phyloP scores from a whole-genome alignment of 1,284 basidiomycete species.

The Melampsora americana region DNA sequence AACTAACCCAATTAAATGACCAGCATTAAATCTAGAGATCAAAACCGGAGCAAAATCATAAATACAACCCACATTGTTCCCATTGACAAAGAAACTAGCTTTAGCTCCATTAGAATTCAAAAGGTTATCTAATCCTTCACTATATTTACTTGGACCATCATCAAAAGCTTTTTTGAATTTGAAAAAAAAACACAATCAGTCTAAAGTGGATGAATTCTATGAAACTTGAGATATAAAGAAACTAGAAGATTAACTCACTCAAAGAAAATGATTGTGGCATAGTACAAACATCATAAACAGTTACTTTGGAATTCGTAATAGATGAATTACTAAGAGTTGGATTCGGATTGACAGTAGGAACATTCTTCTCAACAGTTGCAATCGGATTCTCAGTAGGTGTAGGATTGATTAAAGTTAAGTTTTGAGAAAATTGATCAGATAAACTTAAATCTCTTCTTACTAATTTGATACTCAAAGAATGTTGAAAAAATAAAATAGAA shows the following conservation, averaged over 20 bases:
- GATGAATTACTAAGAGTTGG: no score
- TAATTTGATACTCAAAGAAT: no score
- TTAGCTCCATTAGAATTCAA: not conserved
- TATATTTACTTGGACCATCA: constrained; percentile 31
- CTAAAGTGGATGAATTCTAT: no score
- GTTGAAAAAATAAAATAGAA: no score
- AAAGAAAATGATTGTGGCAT: constrained; percentile 6
- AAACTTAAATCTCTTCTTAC: no score
- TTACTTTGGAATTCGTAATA: no score
- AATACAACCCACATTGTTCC: constrained; percentile 51
- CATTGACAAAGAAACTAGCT: constrained; percentile 46
- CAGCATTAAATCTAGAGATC: constrained; percentile 47
- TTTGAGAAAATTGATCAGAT: no score
- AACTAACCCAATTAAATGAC: constrained; percentile 51
- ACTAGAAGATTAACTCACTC: not conserved
- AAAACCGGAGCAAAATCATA: constrained; percentile 49
- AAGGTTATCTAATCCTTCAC: constrained; percentile 15
- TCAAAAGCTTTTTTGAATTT: constrained; percentile 44
- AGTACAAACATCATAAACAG: not conserved
- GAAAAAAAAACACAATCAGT: no score
- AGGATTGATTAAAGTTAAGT: no score
- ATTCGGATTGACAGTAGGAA: no score
- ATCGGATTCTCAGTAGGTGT: no score
- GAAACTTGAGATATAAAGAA: not conserved
- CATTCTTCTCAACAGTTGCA: no score